Conservation (phyloP, 306 rosid species). For the Vigna trinervia region DNA sequence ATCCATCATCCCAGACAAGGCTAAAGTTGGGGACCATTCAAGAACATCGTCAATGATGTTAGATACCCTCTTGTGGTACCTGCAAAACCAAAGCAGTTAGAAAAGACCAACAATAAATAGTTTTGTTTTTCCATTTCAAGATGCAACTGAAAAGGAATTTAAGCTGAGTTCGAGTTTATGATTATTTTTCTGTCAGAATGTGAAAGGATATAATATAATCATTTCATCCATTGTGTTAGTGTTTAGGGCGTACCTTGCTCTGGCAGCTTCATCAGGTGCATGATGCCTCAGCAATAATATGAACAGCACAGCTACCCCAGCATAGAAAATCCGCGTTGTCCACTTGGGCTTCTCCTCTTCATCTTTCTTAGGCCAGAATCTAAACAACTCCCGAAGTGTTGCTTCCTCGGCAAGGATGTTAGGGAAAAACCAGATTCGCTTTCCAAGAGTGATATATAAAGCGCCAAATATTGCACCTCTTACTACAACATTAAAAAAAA, state of each 20-base stretch:
- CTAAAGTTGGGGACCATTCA: conserved; percentile 95
- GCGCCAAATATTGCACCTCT: conserved; percentile 80
- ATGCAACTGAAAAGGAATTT: conserved; percentile 12
- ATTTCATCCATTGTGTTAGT: conserved; percentile 16
- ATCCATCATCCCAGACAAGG: conserved; percentile 97
- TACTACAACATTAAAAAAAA: conserved; percentile 60
- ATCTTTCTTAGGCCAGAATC: conserved; percentile 92
- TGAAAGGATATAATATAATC: conserved; percentile 23
- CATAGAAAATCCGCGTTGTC: conserved; percentile 93
- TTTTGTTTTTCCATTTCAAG: neutral
- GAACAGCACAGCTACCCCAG: conserved; percentile 74
- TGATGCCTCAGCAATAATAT: conserved; percentile 91
- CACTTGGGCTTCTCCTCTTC: conserved; percentile 97
- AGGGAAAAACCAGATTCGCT: conserved; percentile 94
- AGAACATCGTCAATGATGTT: conserved; percentile 97
- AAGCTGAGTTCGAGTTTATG: neutral
- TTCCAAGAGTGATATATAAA: conserved; percentile 75
- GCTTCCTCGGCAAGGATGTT: conserved; percentile 98
- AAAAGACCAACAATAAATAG: conserved; percentile 13
- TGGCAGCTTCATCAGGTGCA: conserved; percentile 99
- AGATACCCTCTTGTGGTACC: conserved; percentile 90
- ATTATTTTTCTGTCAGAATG: conserved; percentile 4
- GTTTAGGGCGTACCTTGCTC: conserved; percentile 78
- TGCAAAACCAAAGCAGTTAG: conserved; percentile 46
- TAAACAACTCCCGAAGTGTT: conserved; percentile 88